Evolutionary conservation across 495 filamentous ascomycete species (phyloP).

Genomic region (Amphirosellinia nigrospora): DNA sequence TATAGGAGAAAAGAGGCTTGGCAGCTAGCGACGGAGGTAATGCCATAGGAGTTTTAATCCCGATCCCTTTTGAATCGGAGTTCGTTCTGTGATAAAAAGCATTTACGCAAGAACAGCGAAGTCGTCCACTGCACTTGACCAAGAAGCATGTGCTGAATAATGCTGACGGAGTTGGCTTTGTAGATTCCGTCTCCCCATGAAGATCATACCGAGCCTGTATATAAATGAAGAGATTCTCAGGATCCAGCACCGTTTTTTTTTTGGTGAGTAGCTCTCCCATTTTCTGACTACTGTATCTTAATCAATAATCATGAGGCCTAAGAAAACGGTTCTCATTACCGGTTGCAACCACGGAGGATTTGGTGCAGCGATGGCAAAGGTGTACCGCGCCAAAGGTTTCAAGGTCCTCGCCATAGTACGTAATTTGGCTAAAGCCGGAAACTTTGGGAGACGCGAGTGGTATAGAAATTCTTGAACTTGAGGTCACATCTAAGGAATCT

Average conservation of each 20-base stretch:
- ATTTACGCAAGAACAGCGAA: background rate
- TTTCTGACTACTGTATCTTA: background rate
- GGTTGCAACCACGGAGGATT: constrained; percentile 55
- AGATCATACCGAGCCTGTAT: background rate
- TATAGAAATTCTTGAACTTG: constrained; percentile 42
- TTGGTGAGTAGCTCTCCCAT: background rate
- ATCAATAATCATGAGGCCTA: background rate
- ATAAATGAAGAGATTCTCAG: background rate
- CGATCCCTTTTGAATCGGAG: background rate
- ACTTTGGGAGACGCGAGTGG: constrained; percentile 27
- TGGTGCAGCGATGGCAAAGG: constrained; percentile 48
- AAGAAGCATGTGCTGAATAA: background rate
- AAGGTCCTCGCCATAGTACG: constrained; percentile 56
- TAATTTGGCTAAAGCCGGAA: constrained; percentile 46
- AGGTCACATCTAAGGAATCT: constrained; percentile 44
- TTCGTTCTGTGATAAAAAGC: background rate
- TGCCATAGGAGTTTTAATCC: background rate
- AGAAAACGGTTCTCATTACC: constrained; percentile 47
- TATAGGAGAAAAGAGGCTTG: background rate
- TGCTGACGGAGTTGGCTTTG: background rate
- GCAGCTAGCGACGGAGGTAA: background rate
- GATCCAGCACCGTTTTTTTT: background rate
- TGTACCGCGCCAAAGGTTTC: constrained; percentile 43
- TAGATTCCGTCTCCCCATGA: background rate
- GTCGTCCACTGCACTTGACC: background rate